A percentile compares a stretch with the other conserved stretches of the same genome.
Conservation (phyloP, 371 early-diverging fungal genomes). For the Sporodiniella umbellata region DNA sequence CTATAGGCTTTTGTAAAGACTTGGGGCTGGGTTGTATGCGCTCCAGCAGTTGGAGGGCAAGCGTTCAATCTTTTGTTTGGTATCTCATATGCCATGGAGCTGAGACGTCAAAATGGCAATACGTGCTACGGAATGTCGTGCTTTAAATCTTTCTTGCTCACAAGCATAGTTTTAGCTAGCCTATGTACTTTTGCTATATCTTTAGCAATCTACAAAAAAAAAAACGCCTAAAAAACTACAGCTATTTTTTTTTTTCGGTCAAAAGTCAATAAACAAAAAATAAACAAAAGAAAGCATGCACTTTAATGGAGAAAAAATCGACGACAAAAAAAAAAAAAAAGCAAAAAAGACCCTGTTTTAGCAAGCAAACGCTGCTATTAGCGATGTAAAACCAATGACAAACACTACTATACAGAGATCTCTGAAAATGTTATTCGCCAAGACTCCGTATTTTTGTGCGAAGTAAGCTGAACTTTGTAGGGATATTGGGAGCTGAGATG, state of each 20-base stretch:
- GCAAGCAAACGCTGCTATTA: not conserved
- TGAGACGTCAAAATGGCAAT: constrained; percentile 22
- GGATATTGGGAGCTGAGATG: constrained; percentile 6
- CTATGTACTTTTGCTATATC: constrained; percentile 20
- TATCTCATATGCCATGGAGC: constrained; percentile 30
- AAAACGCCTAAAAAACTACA: too few relatives aligned
- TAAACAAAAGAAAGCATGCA: too few relatives aligned
- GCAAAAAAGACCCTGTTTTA: not conserved
- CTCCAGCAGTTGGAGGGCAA: constrained; percentile 46
- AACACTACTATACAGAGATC: constrained; percentile 19
- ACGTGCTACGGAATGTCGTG: constrained; percentile 32
- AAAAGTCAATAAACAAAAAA: too few relatives aligned
- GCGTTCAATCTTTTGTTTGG: constrained; percentile 43
- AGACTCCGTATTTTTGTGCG: constrained; percentile 12
- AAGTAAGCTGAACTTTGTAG: constrained; percentile 7
- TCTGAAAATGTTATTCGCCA: constrained; percentile 9
- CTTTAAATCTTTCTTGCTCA: constrained; percentile 23
- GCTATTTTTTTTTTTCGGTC: too few relatives aligned
- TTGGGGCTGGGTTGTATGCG: constrained; percentile 46
- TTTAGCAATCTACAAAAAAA: constrained; percentile 33
- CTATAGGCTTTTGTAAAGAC: constrained; percentile 43
- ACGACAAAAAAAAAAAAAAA: too few relatives aligned
- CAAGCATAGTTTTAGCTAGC: constrained; percentile 22
- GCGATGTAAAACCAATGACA: constrained; percentile 11
- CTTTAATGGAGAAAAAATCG: too few relatives aligned